A percentile compares a stretch with the other conserved stretches of the same genome.
Evolutionary conservation across 768 basidiomycete genomes (phyloP).

Genomic region (Suillus ampliporus): DNA sequence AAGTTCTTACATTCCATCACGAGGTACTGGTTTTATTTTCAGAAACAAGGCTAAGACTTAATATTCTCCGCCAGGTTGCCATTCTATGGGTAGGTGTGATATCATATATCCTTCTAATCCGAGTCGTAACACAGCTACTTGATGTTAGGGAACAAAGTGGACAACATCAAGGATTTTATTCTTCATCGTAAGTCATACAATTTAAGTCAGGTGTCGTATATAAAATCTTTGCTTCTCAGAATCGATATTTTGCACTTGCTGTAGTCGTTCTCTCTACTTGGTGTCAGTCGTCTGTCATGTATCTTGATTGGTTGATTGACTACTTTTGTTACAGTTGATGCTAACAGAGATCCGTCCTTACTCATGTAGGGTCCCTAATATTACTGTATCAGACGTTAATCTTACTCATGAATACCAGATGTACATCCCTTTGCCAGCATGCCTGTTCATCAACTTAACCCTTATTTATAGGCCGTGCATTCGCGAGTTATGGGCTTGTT

Average conservation of each 20-base stretch:
- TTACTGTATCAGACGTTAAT: neutral
- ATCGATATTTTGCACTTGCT: slow-evolving; percentile 9
- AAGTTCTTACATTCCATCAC: slow-evolving; percentile 10
- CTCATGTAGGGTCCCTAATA: neutral
- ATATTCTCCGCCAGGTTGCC: neutral
- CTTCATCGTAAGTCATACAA: slow-evolving; percentile 7
- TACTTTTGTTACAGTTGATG: neutral
- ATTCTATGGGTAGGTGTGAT: slow-evolving; percentile 11
- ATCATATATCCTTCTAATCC: too few relatives aligned
- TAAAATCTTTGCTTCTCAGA: neutral
- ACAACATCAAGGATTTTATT: slow-evolving; percentile 2
- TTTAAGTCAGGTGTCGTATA: neutral
- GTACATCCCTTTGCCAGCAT: neutral
- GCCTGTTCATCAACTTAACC: too few relatives aligned
- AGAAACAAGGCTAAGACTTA: neutral
- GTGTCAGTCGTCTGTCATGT: neutral
- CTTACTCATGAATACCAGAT: neutral
- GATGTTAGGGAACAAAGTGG: slow-evolving; percentile 2
- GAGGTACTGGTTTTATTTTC: slow-evolving; percentile 2
- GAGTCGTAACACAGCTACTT: neutral
- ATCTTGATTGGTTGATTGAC: neutral
- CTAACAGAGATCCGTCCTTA: neutral
- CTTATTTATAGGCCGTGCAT: neutral
- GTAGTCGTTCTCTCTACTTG: neutral
- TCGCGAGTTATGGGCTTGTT: neutral